Conservation (phyloP, 805 yeast species). For the Starmera pachycereana region DNA sequence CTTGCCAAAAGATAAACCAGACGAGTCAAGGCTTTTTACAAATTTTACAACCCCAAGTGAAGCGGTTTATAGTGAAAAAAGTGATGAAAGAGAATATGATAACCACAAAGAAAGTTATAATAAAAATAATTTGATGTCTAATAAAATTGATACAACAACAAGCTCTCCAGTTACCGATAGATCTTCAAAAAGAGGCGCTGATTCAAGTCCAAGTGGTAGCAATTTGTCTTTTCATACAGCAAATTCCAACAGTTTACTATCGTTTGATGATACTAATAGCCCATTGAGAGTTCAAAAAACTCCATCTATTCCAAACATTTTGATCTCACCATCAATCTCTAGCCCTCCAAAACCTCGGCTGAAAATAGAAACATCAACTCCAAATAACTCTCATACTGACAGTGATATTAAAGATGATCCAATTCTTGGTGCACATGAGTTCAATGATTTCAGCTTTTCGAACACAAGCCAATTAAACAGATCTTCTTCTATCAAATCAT, state of each 20-base stretch:
- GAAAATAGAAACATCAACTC: constrained; percentile 8
- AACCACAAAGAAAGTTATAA: too few species aligned
- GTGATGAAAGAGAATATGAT: too few species aligned
- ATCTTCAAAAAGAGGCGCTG: too few species aligned
- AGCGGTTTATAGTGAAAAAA: too few species aligned
- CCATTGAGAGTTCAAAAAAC: neutral
- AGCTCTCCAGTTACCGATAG: too few species aligned
- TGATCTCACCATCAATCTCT: neutral
- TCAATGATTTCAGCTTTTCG: constrained; percentile 13
- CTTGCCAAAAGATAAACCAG: constrained; percentile 5
- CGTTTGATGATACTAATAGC: neutral
- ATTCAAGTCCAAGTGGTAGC: neutral
- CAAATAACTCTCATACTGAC: constrained; percentile 1
- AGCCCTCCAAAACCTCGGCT: constrained; percentile 5
- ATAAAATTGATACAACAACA: too few species aligned
- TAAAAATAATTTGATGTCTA: too few species aligned
- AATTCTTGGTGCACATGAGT: constrained; percentile 2
- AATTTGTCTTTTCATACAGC: constrained; percentile 1
- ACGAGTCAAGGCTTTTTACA: constrained; percentile 2
- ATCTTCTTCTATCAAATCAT: constrained; percentile 3
- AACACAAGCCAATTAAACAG: constrained; percentile 12
- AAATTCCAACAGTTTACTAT: neutral
- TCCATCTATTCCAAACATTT: constrained; percentile 9
- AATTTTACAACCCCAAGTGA: too few species aligned
- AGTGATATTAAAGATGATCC: constrained; percentile 1